phyloP scores from a whole-genome alignment of 2,329 filamentous ascomycete species.

The Rhinocladiella similis region DNA sequence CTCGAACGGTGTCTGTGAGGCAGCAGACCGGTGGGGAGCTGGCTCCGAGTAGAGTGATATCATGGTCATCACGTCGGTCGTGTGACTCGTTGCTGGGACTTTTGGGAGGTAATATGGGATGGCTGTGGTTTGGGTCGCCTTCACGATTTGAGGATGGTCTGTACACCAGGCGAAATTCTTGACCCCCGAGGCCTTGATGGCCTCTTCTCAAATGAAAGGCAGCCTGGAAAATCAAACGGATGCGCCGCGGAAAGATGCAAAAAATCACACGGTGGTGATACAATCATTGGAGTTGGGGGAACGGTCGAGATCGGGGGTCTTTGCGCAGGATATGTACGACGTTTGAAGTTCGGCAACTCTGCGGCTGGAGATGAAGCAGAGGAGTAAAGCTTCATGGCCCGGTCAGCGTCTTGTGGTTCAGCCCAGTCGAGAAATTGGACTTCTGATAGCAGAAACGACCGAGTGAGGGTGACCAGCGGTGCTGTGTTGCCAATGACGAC shows the following conservation, averaged over 20 bases:
- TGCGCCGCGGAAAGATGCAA: not conserved
- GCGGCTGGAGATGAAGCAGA: not conserved
- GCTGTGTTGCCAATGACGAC: not conserved
- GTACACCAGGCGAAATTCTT: not conserved
- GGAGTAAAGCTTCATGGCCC: not conserved
- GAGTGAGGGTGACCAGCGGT: too few species aligned
- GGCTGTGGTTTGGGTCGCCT: not conserved
- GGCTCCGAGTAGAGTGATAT: conserved; percentile 18
- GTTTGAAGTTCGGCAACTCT: not conserved
- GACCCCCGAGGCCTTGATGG: not conserved
- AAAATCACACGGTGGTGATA: conserved; percentile 2
- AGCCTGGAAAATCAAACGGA: not conserved
- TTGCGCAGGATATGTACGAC: not conserved
- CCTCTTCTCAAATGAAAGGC: not conserved
- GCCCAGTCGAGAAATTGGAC: not conserved
- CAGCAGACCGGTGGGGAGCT: conserved; percentile 13
- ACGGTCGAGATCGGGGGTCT: not conserved
- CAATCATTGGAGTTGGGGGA: conserved; percentile 2
- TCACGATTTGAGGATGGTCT: not conserved
- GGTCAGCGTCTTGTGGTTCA: not conserved
- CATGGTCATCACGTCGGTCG: conserved; percentile 9
- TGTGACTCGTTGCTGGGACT: not conserved
- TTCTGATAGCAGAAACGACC: not conserved
- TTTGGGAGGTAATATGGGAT: too few species aligned
- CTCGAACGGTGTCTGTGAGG: conserved; percentile 17